Evolutionary conservation across 2,329 filamentous ascomycete species (phyloP).

Genomic region (Neoscytalidium dimidiatum): DNA sequence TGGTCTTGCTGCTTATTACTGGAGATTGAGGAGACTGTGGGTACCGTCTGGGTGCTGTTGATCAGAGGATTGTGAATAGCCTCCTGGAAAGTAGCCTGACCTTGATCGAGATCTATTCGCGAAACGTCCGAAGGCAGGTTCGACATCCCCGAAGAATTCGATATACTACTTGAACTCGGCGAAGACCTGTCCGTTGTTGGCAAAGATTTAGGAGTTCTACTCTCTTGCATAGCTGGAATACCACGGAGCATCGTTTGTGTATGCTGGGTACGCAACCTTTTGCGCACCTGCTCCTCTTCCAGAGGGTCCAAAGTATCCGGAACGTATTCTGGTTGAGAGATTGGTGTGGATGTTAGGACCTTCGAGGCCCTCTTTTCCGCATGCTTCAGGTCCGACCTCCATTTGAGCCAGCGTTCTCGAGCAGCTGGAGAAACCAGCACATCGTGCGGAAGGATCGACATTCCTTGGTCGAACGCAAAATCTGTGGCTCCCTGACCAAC

Average conservation of each 20-base stretch:
- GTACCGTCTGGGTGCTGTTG: slow-evolving; percentile 45
- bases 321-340: background rate
- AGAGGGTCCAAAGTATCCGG: slow-evolving; percentile 24
- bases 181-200: background rate
- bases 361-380: slow-evolving; percentile 54
- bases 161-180: background rate
- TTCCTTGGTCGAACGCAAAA: slow-evolving; percentile 80
- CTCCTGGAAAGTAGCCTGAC: slow-evolving; percentile 23
- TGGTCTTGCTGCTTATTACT: background rate
- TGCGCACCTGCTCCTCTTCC: slow-evolving; percentile 34
- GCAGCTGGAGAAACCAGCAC: slow-evolving; percentile 78
- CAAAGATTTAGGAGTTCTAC: background rate
- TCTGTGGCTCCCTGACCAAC: slow-evolving; percentile 81
- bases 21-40: slow-evolving; percentile 31
- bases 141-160: background rate
- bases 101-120: background rate
- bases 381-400: slow-evolving; percentile 69
- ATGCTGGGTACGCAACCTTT: slow-evolving; percentile 40
- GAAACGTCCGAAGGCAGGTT: background rate
- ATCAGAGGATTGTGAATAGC: slow-evolving; percentile 43
- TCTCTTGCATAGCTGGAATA: slow-evolving; percentile 17
- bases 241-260: slow-evolving; percentile 34
- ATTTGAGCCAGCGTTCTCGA: slow-evolving; percentile 74
- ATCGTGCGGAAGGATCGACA: slow-evolving; percentile 73
- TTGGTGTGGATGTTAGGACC: slow-evolving; percentile 14